These are phyloP conservation scores for Leishmania mexicana DNA, from an alignment of 208 protist species.

Conservation along the genomic window DNA sequence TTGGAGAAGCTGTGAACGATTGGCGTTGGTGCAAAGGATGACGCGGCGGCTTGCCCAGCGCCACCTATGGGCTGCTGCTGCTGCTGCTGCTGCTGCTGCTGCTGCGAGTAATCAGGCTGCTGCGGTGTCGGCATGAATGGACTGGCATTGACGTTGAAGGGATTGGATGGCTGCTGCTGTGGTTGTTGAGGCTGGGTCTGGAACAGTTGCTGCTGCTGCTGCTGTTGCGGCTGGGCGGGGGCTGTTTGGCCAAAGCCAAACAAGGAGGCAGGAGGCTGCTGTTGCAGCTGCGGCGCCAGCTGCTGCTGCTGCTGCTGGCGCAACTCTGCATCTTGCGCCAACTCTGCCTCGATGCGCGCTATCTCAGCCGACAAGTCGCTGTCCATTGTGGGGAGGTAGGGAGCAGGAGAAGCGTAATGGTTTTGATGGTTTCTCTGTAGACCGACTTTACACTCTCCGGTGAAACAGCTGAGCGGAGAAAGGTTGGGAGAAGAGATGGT, in stretches of 20 bases:
- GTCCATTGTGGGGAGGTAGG: constrained; percentile 36
- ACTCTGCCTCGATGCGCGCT: constrained; percentile 74
- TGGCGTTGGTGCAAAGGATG: background rate
- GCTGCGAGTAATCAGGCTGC: constrained; percentile 18
- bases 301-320: constrained; percentile 44
- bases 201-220: constrained; percentile 34
- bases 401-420: background rate
- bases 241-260: constrained; percentile 19
- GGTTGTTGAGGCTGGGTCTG: constrained; percentile 30
- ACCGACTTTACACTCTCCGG: background rate
- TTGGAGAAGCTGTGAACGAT: constrained; percentile 65
- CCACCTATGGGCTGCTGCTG: constrained; percentile 11
- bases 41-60: background rate
- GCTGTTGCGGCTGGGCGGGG: constrained; percentile 23
- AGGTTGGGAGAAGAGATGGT: background rate
- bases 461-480: background rate
- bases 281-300: constrained; percentile 6
- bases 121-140: constrained; percentile 24
- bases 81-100: constrained; percentile 26
- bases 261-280: constrained; percentile 28
- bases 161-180: constrained; percentile 15
- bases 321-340: constrained; percentile 64
- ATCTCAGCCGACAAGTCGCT: constrained; percentile 81
- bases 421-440: background rate
- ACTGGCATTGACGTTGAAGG: constrained; percentile 20